Conservation (phyloP, 805 yeast species). For the Brettanomyces bruxellensis region DNA sequence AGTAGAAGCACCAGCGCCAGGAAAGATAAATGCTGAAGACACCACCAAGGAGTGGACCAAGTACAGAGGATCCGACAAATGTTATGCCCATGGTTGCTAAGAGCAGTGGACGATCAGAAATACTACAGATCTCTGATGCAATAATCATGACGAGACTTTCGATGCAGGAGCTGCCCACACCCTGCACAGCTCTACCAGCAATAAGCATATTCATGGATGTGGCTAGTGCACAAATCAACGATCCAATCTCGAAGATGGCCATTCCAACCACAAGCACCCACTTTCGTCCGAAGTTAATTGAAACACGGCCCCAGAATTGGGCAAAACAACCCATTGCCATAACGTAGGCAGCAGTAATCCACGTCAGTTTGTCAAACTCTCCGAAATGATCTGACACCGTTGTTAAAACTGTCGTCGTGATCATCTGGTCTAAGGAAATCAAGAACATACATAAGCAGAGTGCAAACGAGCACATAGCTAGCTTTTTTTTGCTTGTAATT, state of each 20-base stretch:
- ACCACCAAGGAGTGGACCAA: constrained; percentile 64
- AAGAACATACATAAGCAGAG: constrained; percentile 13
- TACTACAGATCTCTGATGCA: constrained; percentile 45
- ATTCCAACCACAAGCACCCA: constrained; percentile 38
- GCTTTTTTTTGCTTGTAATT: constrained; percentile 7
- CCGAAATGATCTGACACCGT: constrained; percentile 40
- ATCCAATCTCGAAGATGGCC: constrained; percentile 51
- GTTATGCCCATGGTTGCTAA: constrained; percentile 32
- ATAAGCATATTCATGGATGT: constrained; percentile 49
- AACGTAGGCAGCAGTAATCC: constrained; percentile 49
- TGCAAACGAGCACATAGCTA: constrained; percentile 8
- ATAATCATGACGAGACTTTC: constrained; percentile 49
- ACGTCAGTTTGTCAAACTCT: constrained; percentile 43
- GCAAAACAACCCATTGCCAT: constrained; percentile 45
- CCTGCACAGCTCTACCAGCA: constrained; percentile 64
- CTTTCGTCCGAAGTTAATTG: constrained; percentile 51
- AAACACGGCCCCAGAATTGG: constrained; percentile 47
- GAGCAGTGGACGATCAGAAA: constrained; percentile 29
- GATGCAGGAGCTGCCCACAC: constrained; percentile 68
- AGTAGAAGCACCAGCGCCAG: constrained; percentile 75
- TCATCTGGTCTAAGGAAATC: constrained; percentile 51
- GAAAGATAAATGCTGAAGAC: constrained; percentile 43
- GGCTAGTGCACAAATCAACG: constrained; percentile 49
- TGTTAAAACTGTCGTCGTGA: constrained; percentile 43
- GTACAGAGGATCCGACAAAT: constrained; percentile 41